Conservation (phyloP, 2,329 filamentous ascomycete genomes). For the Passalora sequoiae region DNA sequence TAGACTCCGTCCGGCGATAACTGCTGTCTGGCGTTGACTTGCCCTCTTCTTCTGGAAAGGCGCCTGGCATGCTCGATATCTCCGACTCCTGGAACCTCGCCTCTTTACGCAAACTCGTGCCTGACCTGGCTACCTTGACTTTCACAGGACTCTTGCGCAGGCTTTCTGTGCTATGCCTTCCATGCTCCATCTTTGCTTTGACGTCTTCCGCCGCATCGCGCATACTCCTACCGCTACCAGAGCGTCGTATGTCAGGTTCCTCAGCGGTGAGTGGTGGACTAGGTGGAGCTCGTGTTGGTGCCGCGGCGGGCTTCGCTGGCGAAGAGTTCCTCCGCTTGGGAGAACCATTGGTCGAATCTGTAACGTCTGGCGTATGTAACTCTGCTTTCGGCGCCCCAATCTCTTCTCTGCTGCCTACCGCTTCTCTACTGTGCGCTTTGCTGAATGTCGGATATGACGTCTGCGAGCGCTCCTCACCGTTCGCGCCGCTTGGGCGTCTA, state of each 20-base stretch:
- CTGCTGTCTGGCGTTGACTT: conserved; percentile 37
- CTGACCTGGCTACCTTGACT: conserved; percentile 37
- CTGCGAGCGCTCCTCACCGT: conserved; percentile 33
- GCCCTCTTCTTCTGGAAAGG: conserved; percentile 34
- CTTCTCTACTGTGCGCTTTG: conserved; percentile 88
- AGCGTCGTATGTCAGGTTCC: conserved; percentile 42
- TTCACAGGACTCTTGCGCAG: conserved; percentile 35
- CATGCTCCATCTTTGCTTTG: conserved; percentile 34
- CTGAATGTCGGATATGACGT: conserved; percentile 77
- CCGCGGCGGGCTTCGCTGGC: conserved; percentile 20
- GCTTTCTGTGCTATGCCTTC: conserved; percentile 41
- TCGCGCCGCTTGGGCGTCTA: conserved; percentile 31
- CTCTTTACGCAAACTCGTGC: conserved; percentile 40
- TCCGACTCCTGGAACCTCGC: conserved; percentile 37
- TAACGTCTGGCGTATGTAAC: conserved; percentile 38
- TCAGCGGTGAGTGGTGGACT: conserved; percentile 45
- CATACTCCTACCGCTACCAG: conserved; percentile 43
- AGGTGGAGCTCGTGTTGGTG: conserved; percentile 37
- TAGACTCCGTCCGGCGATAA: conserved; percentile 30
- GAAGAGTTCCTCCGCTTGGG: conserved; percentile 28
- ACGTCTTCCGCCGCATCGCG: conserved; percentile 36
- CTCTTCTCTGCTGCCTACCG: conserved; percentile 56
- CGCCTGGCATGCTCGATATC: conserved; percentile 37
- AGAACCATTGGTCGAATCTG: conserved; percentile 36
- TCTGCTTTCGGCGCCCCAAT: conserved; percentile 31